Evolutionary conservation across 306 rosid species (phyloP).

Genomic region (cucumber (Cucumis sativus)): DNA sequence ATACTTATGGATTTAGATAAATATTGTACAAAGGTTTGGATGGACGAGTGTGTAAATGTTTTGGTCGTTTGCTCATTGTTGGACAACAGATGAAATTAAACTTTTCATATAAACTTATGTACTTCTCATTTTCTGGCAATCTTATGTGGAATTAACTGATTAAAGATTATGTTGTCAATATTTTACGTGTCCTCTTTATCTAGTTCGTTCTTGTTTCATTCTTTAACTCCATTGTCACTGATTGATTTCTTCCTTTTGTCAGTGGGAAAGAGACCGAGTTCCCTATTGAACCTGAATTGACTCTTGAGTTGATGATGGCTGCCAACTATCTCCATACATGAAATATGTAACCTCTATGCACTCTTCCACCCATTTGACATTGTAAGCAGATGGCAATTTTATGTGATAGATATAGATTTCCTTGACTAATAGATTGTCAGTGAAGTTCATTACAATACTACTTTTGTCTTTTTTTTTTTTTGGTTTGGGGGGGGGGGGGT

Average conservation of each 20-base stretch:
- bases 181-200: neutral
- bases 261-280: conserved; percentile 89
- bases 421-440: neutral
- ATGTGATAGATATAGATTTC: neutral
- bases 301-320: conserved; percentile 91
- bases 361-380: conserved; percentile 13
- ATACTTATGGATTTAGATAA: neutral
- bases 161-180: neutral
- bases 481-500: neutral
- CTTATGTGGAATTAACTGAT: neutral
- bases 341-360: conserved; percentile 12
- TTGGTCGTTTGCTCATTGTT: neutral
- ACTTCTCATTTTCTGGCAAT: neutral
- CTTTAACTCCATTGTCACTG: neutral
- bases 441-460: neutral
- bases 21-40: neutral
- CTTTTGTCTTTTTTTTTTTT: no score
- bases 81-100: neutral
- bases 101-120: neutral
- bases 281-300: conserved; percentile 80
- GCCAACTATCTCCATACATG: conserved; percentile 88
- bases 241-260: conserved; percentile 9
- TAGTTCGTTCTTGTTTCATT: neutral
- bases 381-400: conserved; percentile 7
- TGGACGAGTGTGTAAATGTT: neutral